A percentile compares a stretch with the other conserved stretches of the same genome.
phyloP scores from a whole-genome alignment of 441 rosid genomes.

The Aquilaria agallochum region DNA sequence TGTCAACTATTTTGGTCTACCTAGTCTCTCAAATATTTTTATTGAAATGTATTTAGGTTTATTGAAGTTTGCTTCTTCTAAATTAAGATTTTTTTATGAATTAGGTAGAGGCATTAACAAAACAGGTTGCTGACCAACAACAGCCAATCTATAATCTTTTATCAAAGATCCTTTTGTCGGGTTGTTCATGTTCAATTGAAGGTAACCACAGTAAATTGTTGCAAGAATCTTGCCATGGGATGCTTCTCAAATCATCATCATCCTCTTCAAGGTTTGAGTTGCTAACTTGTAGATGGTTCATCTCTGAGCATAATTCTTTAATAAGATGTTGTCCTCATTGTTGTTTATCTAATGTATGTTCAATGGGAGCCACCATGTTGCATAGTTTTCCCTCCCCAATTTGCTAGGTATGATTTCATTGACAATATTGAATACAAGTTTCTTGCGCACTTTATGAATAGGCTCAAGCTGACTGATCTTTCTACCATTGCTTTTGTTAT shows the following conservation, averaged over 20 bases:
- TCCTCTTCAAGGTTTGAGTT: slow-evolving; percentile 41
- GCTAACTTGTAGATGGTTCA: slow-evolving; percentile 53
- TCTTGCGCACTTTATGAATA: slow-evolving; percentile 46
- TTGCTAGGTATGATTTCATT: slow-evolving; percentile 63
- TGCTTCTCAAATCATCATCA: slow-evolving; percentile 36
- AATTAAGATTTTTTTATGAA: no score
- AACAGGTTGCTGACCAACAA: no score
- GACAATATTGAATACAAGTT: slow-evolving; percentile 69
- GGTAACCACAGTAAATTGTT: no score
- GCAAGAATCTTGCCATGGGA: slow-evolving; percentile 42
- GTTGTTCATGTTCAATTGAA: no score
- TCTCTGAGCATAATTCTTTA: slow-evolving; percentile 58
- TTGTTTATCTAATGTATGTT: slow-evolving; percentile 26
- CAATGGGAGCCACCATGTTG: slow-evolving; percentile 29
- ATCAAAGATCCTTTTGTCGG: no score
- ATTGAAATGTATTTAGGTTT: no score
- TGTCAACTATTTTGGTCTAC: no score
- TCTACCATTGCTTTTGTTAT: slow-evolving; percentile 22
- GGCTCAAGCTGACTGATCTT: slow-evolving; percentile 25
- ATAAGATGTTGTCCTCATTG: slow-evolving; percentile 43
- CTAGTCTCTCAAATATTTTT: no score
- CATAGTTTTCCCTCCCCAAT: slow-evolving; percentile 31
- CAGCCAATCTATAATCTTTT: no score
- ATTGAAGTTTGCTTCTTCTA: no score
- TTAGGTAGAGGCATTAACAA: no score